These are phyloP conservation scores for Mucor irregularis DNA, from an alignment of 371 early-diverging fungal species.

Conservation along the genomic window DNA sequence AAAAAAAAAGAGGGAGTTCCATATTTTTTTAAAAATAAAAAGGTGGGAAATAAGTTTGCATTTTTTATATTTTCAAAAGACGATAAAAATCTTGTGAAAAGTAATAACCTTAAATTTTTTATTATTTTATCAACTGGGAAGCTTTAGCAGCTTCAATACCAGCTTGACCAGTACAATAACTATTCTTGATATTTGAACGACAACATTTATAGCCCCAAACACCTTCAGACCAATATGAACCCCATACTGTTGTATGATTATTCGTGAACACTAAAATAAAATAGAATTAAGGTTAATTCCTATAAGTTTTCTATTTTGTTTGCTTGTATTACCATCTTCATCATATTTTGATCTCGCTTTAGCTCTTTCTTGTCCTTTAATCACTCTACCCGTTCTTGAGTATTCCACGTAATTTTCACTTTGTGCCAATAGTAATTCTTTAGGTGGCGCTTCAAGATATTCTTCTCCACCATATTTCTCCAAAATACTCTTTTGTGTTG, in stretches of 20 bases:
- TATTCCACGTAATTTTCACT: constrained; percentile 96
- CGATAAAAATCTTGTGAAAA: not conserved
- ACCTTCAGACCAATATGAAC: constrained; percentile 94
- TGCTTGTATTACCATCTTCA: constrained; percentile 77
- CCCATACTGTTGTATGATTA: constrained; percentile 93
- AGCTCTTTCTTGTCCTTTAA: constrained; percentile 83
- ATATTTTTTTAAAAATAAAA: not conserved
- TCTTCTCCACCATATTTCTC: constrained; percentile 94
- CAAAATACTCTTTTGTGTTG: constrained; percentile 75
- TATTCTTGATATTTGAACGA: constrained; percentile 67
- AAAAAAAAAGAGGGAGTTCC: not conserved
- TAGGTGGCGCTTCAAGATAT: constrained; percentile 86
- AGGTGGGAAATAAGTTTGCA: constrained; percentile 1
- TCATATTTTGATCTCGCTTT: constrained; percentile 83
- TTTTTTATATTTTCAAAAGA: no score
- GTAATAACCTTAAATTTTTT: not conserved
- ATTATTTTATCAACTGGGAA: constrained; percentile 24
- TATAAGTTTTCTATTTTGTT: not conserved
- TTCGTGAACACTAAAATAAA: constrained; percentile 54
- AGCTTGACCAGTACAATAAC: constrained; percentile 83
- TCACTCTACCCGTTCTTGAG: constrained; percentile 87
- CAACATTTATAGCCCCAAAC: constrained; percentile 97
- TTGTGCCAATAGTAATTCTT: constrained; percentile 85
- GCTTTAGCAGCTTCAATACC: constrained; percentile 74
- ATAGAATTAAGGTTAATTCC: constrained; percentile 1